Evolutionary conservation across 2,329 filamentous ascomycete genomes (phyloP).

Genomic region (Knufia petricola): DNA sequence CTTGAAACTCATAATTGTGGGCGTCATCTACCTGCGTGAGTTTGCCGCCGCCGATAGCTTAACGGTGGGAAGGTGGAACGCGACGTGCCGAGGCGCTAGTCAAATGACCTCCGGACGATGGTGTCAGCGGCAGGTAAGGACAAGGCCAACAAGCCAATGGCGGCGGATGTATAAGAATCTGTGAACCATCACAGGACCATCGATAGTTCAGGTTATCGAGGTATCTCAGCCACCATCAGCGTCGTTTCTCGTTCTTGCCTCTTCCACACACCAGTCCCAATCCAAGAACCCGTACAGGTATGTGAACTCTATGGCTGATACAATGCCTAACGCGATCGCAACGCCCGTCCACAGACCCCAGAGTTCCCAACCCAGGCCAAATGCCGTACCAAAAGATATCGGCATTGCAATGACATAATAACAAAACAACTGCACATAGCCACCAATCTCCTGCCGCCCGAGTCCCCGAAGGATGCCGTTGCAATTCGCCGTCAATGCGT

Average conservation of each 20-base stretch:
- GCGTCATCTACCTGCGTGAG: too few species aligned
- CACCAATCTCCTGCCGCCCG: slow-evolving; percentile 79
- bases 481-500: slow-evolving; percentile 67
- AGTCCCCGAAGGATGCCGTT: slow-evolving; percentile 81
- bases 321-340: slow-evolving; percentile 57
- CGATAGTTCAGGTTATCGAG: too few species aligned
- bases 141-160: too few species aligned
- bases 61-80: too few species aligned
- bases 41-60: too few species aligned
- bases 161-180: too few species aligned
- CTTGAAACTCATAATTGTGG: too few species aligned
- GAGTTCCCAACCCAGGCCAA: slow-evolving; percentile 67
- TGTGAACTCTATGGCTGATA: slow-evolving; percentile 45
- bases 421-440: slow-evolving; percentile 74
- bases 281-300: slow-evolving; percentile 45
- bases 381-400: slow-evolving; percentile 67
- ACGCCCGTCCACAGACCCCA: slow-evolving; percentile 74
- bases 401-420: slow-evolving; percentile 85
- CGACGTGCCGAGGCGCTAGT: too few species aligned
- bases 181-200: too few species aligned
- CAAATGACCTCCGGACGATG: too few species aligned
- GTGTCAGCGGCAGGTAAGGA: too few species aligned
- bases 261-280: slow-evolving; percentile 52
- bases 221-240: slow-evolving; percentile 27
- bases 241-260: slow-evolving; percentile 48